These are phyloP conservation scores for Miscanthus lutarioriparius DNA, from an alignment of 176 grass and related monocot genomes.

Conservation along the genomic window DNA sequence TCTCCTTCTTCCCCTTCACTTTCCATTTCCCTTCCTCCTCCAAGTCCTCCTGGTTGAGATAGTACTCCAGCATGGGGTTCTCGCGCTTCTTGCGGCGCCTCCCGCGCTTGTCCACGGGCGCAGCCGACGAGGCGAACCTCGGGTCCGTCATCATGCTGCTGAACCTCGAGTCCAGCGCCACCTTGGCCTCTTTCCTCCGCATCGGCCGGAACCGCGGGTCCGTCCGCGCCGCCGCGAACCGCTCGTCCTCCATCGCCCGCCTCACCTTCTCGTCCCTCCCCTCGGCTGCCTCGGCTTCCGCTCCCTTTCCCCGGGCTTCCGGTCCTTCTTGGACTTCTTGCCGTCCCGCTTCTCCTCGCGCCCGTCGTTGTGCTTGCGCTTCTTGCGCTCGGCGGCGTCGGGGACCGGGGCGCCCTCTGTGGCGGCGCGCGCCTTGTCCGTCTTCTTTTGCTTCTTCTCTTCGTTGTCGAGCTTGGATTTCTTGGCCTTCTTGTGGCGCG, in stretches of 20 bases:
- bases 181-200: slow-evolving; percentile 76
- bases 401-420: background rate
- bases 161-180: slow-evolving; percentile 74
- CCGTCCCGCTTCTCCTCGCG: slow-evolving; percentile 33
- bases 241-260: slow-evolving; percentile 56
- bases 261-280: slow-evolving; percentile 38
- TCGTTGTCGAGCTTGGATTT: slow-evolving; percentile 24
- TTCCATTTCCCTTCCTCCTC: slow-evolving; percentile 15
- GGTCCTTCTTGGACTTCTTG: slow-evolving; percentile 41
- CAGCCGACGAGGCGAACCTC: slow-evolving; percentile 51
- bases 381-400: slow-evolving; percentile 30
- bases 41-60: slow-evolving; percentile 60
- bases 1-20: background rate
- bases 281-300: background rate
- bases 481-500: slow-evolving; percentile 25
- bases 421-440: background rate
- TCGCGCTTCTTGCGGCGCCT: slow-evolving; percentile 52
- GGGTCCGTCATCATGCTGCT: slow-evolving; percentile 65
- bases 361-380: slow-evolving; percentile 45
- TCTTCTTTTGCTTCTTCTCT: slow-evolving; percentile 38
- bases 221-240: slow-evolving; percentile 54
- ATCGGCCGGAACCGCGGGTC: slow-evolving; percentile 74
- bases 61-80: slow-evolving; percentile 72
- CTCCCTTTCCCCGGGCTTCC: background rate
- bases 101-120: slow-evolving; percentile 79